These are phyloP conservation scores for Adansonia madagascariensis DNA, from an alignment of 441 rosid species.

Conservation along the genomic window DNA sequence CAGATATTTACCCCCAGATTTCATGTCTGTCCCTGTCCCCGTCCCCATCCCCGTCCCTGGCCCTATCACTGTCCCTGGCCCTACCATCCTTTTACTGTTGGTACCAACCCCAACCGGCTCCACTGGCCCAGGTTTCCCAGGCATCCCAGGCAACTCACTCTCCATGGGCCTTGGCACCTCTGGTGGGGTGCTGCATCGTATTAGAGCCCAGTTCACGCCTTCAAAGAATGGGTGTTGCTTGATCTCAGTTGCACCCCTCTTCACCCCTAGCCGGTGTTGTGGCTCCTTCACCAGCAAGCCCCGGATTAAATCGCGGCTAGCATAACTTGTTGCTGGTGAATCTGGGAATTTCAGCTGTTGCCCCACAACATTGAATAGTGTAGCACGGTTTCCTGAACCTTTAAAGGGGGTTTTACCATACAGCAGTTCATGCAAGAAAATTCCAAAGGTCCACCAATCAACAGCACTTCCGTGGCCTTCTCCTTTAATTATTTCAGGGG, in stretches of 20 bases:
- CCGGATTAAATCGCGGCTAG: conserved; percentile 77
- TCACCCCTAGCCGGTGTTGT: conserved; percentile 80
- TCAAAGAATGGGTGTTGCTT: conserved; percentile 95
- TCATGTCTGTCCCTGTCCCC: conserved; percentile 50
- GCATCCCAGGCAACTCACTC: conserved; percentile 63
- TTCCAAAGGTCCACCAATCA: conserved; percentile 39
- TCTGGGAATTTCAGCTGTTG: conserved; percentile 90
- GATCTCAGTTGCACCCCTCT: conserved; percentile 96
- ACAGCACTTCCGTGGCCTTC: too few relatives aligned
- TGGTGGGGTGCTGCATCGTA: conserved; percentile 93
- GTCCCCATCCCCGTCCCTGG: not conserved
- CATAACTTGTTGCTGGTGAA: conserved; percentile 77
- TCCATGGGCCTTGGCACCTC: conserved; percentile 85
- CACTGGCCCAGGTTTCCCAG: conserved; percentile 61
- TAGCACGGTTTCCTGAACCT: conserved; percentile 91
- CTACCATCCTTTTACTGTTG: conserved; percentile 61
- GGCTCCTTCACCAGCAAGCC: conserved; percentile 93
- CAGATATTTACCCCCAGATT: conserved; percentile 85
- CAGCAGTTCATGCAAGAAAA: conserved; percentile 81
- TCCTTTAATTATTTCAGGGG: too few relatives aligned
- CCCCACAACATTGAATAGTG: conserved; percentile 89
- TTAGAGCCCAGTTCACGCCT: conserved; percentile 95
- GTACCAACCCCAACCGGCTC: conserved; percentile 72
- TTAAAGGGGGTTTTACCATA: conserved; percentile 89
- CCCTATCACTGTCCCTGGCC: not conserved